A percentile compares a stretch with the other conserved stretches of the same genome.
phyloP scores from a whole-genome alignment of 2,329 filamentous ascomycete species.

The Cyclaneusma minus region DNA sequence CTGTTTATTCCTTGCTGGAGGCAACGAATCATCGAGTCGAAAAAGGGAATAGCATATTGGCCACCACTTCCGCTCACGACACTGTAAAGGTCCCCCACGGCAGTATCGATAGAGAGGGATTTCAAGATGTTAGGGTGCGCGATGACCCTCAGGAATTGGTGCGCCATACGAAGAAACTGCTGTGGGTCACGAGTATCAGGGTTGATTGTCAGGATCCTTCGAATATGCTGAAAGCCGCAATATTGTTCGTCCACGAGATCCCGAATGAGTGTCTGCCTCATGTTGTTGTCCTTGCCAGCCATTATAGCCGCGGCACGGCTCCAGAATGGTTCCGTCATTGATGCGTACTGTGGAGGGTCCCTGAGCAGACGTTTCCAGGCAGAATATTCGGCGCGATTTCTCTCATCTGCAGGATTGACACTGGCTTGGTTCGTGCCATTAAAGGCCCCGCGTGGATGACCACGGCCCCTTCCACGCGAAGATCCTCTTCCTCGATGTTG shows the following conservation, averaged over 20 bases:
- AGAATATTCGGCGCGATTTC: too few relatives aligned
- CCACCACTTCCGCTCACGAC: conserved; percentile 19
- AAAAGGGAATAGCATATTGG: conserved; percentile 17
- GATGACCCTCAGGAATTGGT: conserved; percentile 15
- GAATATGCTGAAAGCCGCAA: conserved; percentile 8
- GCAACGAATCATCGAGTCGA: conserved; percentile 15
- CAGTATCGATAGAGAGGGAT: conserved; percentile 20
- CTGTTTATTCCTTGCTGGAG: conserved; percentile 4
- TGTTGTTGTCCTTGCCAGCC: conserved; percentile 5
- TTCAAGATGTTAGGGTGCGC: conserved; percentile 19
- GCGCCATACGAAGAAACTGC: conserved; percentile 9
- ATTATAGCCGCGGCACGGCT: conserved; percentile 6
- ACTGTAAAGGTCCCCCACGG: conserved; percentile 19
- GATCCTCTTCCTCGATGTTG: too few relatives aligned
- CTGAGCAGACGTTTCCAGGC: too few relatives aligned
- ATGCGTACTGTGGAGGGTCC: too few relatives aligned
- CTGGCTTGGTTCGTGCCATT: too few relatives aligned
- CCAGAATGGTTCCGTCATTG: conserved; percentile 6
- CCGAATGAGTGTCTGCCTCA: conserved; percentile 7
- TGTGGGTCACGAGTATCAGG: conserved; percentile 4
- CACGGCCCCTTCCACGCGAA: too few relatives aligned
- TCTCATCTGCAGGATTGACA: too few relatives aligned
- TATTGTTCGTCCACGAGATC: conserved; percentile 6
- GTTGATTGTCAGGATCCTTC: conserved; percentile 8
- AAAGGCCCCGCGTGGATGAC: too few relatives aligned